Base-by-base conservation (phyloP, 1,284 basidiomycete species). In the Trichosporon inkin region DNA sequence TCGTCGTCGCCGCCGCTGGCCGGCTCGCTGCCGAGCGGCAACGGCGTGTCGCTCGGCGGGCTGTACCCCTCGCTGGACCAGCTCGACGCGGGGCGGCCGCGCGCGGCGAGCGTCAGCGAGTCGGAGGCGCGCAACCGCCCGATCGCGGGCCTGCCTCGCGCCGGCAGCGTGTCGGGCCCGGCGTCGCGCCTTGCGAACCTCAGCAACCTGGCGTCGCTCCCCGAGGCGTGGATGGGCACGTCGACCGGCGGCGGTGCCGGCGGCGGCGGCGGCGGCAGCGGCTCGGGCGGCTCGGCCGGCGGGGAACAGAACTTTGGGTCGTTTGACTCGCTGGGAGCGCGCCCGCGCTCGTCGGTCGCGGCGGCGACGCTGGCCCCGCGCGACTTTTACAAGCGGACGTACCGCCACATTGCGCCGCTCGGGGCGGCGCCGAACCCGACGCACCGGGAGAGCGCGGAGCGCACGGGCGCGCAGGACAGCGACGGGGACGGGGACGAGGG, bases 361-460 rank as follows among this genome's bases (percentile, higher is more conserved):
- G 53, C 67, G 0, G 71, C 73, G 34, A 72, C 68, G 2, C 63
- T 73, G 39, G 71, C 69, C 2, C 68, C 68, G 1, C 67, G 68
- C 20, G 71, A 75, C 59, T 77, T 73, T 56, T 73, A 75, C 70
- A 73, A 74, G 64, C 75, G 74, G 66, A 73, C 71, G 2, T 77
- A 74, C 60, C 58, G 75, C 28, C 72, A 77, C 59, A 71, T 78
- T 34, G 69, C 72, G 16, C 75, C 76, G 0, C 71, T 76, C 10
- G 76, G 74, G 38, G 71, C 76, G 10, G 69, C 74, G 7, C 62
- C 72, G 8, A 61, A 64, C 20, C n/a, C n/a, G n/a, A n/a, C n/a
- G n/a, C 52, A 57, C 39, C 55, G 64, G n/a, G 70, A 71, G 56
- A 62, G 60, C 44, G 60, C 67, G 11, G 70, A 70, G 56, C 67